Percentiles rank a stretch among this genome's conserved stretches.
phyloP scores from a whole-genome alignment of 2,329 filamentous ascomycete genomes.

The Achaetomium macrosporum region DNA sequence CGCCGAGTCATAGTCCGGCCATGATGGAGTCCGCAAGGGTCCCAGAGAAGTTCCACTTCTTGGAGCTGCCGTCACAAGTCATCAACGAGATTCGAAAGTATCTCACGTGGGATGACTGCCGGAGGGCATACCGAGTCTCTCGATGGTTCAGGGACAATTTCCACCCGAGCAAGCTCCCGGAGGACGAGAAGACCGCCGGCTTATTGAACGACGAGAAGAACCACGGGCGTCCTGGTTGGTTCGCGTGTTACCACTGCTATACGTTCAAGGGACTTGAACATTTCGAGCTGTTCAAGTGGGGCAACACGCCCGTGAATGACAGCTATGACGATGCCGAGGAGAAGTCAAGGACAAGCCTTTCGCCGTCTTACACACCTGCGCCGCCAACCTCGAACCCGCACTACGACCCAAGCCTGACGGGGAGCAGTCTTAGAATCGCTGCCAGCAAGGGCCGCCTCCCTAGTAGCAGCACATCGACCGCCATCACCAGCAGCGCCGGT shows the following conservation, averaged over 20 bases:
- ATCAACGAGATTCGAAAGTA: constrained; percentile 7
- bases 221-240: constrained; percentile 14
- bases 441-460: background rate
- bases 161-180: constrained; percentile 11
- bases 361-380: background rate
- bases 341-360: background rate
- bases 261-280: constrained; percentile 10
- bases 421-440: constrained; percentile 13
- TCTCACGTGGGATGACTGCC: constrained; percentile 16
- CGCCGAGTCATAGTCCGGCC: background rate
- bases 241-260: constrained; percentile 24
- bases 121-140: constrained; percentile 6
- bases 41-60: background rate
- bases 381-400: constrained; percentile 15
- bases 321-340: background rate
- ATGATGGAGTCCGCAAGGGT: background rate
- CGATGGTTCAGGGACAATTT: constrained; percentile 16
- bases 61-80: constrained; percentile 7
- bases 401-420: constrained; percentile 23
- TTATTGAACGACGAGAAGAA: constrained; percentile 19
- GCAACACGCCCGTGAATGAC: background rate
- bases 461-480: background rate
- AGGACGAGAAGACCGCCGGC: constrained; percentile 12
- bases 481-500: background rate
- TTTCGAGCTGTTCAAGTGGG: constrained; percentile 22